Percentiles rank a stretch among this genome's conserved stretches.
These are phyloP conservation scores for Umbilicus rupestris DNA, from an alignment of 164 flowering plant species.

Conservation along the genomic window DNA sequence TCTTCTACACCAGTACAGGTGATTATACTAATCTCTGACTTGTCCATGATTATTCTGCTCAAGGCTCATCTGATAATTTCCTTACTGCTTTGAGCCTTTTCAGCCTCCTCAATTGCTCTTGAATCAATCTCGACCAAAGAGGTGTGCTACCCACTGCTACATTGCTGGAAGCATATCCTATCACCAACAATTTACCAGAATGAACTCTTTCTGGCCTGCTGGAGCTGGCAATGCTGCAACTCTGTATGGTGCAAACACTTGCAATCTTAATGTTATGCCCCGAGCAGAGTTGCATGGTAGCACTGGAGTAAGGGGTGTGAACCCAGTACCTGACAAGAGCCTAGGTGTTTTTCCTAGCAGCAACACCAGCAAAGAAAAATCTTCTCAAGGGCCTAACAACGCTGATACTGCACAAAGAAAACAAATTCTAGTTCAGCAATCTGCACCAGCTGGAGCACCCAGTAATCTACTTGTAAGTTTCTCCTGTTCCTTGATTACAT, in stretches of 20 bases:
- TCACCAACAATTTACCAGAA: slow-evolving; percentile 66
- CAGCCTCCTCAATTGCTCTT: slow-evolving; percentile 58
- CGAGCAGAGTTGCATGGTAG: slow-evolving; percentile 49
- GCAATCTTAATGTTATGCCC: slow-evolving; percentile 58
- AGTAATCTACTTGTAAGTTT: slow-evolving; percentile 52
- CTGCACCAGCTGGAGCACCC: slow-evolving; percentile 55
- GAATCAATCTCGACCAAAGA: slow-evolving; percentile 56
- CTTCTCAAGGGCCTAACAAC: slow-evolving; percentile 29
- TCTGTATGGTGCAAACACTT: slow-evolving; percentile 59
- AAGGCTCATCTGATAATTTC: background rate
- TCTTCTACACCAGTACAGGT: slow-evolving; percentile 58
- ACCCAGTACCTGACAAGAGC: slow-evolving; percentile 48
- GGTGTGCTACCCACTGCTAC: slow-evolving; percentile 90
- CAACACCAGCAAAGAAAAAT: slow-evolving; percentile 42
- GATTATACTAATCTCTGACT: background rate
- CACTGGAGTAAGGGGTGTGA: slow-evolving; percentile 30
- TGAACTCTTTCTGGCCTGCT: slow-evolving; percentile 78
- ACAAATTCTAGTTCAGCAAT: slow-evolving; percentile 63
- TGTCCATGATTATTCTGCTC: slow-evolving; percentile 2
- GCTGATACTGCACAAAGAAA: slow-evolving; percentile 52
- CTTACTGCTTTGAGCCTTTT: slow-evolving; percentile 12
- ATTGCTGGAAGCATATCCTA: slow-evolving; percentile 60
- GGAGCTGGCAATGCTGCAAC: slow-evolving; percentile 53
- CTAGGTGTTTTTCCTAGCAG: slow-evolving; percentile 30
- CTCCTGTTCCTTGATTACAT: background rate